phyloP scores from a whole-genome alignment of 306 rosid species.

The Luffa aegyptiaca region DNA sequence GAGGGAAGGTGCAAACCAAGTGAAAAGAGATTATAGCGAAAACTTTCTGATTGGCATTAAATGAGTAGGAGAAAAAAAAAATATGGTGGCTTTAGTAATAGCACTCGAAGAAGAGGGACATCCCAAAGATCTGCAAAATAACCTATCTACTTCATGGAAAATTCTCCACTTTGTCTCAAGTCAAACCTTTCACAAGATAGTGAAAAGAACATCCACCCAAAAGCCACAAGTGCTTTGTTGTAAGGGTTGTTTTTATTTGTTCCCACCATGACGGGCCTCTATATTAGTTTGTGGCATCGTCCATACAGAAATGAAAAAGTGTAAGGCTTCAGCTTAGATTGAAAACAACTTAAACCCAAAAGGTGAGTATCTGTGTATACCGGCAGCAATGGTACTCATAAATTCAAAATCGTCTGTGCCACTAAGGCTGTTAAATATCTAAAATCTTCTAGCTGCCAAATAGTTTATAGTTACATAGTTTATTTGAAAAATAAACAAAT shows the following conservation, averaged over 20 bases:
- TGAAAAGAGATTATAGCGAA: not conserved
- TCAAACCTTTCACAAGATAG: not conserved
- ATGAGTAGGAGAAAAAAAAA: too few relatives aligned
- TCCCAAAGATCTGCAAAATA: not conserved
- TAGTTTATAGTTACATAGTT: not conserved
- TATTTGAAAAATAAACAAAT: not conserved
- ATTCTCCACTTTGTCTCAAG: not conserved
- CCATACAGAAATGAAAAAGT: not conserved
- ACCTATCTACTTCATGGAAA: not conserved
- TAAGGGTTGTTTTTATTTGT: not conserved
- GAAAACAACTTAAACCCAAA: not conserved
- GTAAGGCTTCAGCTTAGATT: not conserved
- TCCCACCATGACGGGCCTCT: not conserved
- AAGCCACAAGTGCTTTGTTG: not conserved
- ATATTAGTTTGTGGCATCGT: not conserved
- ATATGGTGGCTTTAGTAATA: not conserved
- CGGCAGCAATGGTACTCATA: not conserved
- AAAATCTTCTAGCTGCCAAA: not conserved
- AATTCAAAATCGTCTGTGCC: not conserved
- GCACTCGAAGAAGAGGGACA: not conserved
- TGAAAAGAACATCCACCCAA: not conserved
- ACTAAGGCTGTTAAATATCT: not conserved
- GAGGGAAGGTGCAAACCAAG: not conserved
- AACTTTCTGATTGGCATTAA: not conserved
- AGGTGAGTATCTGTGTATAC: not conserved